phyloP scores from a whole-genome alignment of 345 rosid species.

The Rhodomyrtus tomentosa region DNA sequence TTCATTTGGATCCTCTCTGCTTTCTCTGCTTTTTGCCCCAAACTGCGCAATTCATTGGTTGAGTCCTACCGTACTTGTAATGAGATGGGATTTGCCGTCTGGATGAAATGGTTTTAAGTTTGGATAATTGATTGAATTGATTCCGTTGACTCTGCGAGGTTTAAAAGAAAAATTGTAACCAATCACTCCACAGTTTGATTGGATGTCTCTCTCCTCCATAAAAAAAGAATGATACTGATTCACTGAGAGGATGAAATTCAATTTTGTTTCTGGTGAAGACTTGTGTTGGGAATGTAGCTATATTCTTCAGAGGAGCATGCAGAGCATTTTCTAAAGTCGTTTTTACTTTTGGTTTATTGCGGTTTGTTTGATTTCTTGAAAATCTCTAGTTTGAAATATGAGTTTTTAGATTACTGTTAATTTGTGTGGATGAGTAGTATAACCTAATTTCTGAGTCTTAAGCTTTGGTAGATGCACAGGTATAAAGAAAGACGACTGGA shows the following conservation, averaged over 20 bases:
- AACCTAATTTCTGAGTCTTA: slow-evolving; percentile 10
- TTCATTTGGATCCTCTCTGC: neutral
- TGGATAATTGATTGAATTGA: neutral
- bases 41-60: neutral
- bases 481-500: slow-evolving; percentile 64
- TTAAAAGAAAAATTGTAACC: too few species aligned
- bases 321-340: neutral
- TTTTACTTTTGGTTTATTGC: neutral
- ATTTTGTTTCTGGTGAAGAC: neutral
- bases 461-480: slow-evolving; percentile 43
- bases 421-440: neutral
- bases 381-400: neutral
- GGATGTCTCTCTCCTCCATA: too few species aligned
- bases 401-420: neutral
- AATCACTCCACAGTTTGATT: too few species aligned
- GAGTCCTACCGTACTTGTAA: neutral
- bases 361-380: neutral
- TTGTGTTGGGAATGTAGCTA: neutral
- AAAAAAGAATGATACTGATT: too few species aligned
- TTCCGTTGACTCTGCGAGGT: too few species aligned
- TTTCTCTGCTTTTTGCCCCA: neutral
- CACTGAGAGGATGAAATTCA: too few species aligned
- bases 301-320: neutral
- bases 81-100: neutral
- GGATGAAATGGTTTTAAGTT: neutral